Base-by-base conservation (phyloP, 2,329 filamentous ascomycete genomes). In the Pseudocercospora vitis region DNA sequence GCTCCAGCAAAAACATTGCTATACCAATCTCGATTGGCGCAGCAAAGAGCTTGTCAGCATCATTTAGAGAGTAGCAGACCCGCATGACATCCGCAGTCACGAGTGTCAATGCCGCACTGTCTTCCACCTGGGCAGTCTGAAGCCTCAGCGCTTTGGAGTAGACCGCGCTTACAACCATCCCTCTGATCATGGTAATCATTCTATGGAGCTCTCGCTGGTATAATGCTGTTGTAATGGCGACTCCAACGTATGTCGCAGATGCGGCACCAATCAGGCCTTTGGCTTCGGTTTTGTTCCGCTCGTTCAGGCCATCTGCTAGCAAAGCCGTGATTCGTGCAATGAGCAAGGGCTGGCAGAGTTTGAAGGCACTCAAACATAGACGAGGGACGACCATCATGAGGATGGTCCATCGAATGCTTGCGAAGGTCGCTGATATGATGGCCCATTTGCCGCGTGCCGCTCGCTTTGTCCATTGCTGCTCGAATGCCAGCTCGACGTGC, bases 21-120 rank as follows among this genome's bases (percentile, higher is more conserved):
- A 63, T 35, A 3, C 47, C 62, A 14, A 64, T 57, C 26, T 64
- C 60, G 5, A 64, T 42, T 3, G 60, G 62, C n/a, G 60, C 55
- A 9, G 60, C 58, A 37, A 57, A 59, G 14, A 61, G 50, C 6
- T 61, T 46, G 29, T 62, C 56, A 9, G 58, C 48, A 3, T 50
- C 32, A n/a, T 56, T 47, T 28, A 59, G 49, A 3, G 52, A 55
- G 26, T 29, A 45, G n/a, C 48, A 50, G 9, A 64, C 49, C 29
- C 58, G 50, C 9, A 57, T 55, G 11, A 61, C 52, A 16, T 64
- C 58, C 5, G 58, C 55, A 37, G 55, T 64, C 46, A 63, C 57
- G 2, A 63, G 44, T 8, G 58, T 60, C 45, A 59, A 48, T 12
- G 57, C 57, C 9, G 53, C 53, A 18, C 45, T 49, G 24, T 61